phyloP scores from a whole-genome alignment of 257 asterid genomes.

The Paraleonurus japonicus region DNA sequence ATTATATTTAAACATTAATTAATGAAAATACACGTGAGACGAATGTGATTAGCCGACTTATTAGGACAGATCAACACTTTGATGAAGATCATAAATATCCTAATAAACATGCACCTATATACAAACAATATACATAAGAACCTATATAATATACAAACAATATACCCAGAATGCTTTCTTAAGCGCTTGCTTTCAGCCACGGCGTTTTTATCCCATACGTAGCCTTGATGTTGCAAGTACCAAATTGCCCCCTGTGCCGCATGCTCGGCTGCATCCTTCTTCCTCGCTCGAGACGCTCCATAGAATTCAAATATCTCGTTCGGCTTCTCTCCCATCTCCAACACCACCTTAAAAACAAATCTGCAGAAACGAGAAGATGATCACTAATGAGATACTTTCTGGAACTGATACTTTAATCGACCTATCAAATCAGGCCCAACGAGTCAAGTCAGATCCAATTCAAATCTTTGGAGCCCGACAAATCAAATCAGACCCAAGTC shows the following conservation, averaged over 20 bases:
- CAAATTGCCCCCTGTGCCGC: constrained; percentile 87
- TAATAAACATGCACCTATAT: background rate
- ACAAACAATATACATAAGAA: background rate
- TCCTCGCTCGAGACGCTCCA: constrained; percentile 57
- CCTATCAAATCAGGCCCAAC: too few species aligned
- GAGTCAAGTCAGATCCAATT: too few species aligned
- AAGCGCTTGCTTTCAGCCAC: background rate
- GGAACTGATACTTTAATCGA: too few species aligned
- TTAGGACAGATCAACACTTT: background rate
- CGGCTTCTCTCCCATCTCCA: constrained; percentile 51
- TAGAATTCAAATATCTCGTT: constrained; percentile 47
- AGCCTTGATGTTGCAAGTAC: constrained; percentile 61
- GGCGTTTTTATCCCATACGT: constrained; percentile 31
- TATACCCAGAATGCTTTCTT: background rate
- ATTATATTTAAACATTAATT: too few species aligned
- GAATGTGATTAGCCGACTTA: background rate
- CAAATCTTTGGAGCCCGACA: too few species aligned
- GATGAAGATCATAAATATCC: background rate
- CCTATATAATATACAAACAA: background rate
- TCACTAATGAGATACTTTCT: too few species aligned
- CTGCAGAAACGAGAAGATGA: constrained; percentile 34
- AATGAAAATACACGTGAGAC: too few species aligned
- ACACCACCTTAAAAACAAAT: constrained; percentile 54
- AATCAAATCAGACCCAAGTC: too few species aligned
- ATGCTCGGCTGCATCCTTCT: constrained; percentile 77